Conservation (phyloP, 768 basidiomycete genomes). For the Boletus sp. region DNA sequence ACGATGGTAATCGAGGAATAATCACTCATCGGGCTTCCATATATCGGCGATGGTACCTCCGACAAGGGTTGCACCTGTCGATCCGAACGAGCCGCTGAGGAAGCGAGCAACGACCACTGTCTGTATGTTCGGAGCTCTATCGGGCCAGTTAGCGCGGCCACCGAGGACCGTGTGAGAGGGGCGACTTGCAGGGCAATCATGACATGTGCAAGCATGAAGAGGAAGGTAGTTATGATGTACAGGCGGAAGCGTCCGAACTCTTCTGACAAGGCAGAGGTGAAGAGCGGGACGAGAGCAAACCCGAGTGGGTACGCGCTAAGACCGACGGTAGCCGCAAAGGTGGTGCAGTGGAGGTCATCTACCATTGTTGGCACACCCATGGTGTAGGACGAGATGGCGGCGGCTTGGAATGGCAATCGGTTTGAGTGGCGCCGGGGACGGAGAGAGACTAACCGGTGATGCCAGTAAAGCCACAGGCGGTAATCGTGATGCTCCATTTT, state of each 20-base stretch:
- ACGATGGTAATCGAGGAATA: constrained; percentile 1
- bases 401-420: constrained; percentile 35
- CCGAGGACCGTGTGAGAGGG: not conserved
- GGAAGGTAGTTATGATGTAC: constrained; percentile 48
- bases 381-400: constrained; percentile 49
- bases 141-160: not conserved
- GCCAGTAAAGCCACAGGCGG: constrained; percentile 33
- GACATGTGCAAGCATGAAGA: constrained; percentile 52
- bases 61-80: constrained; percentile 69
- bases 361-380: constrained; percentile 59
- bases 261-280: constrained; percentile 69
- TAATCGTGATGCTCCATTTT: constrained; percentile 43
- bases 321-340: constrained; percentile 46
- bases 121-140: constrained; percentile 45
- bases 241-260: constrained; percentile 66
- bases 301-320: constrained; percentile 55
- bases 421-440: not conserved
- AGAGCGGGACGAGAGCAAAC: constrained; percentile 59
- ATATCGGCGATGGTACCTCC: constrained; percentile 74
- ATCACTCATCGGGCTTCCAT: constrained; percentile 59
- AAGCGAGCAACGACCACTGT: constrained; percentile 67
- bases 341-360: constrained; percentile 40
- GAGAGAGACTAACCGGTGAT: constrained; percentile 26
- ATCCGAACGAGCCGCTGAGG: constrained; percentile 62
- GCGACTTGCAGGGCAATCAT: constrained; percentile 30